Conservation (phyloP, 108 stramenopile species). For the Pseudonitzschia multiseries region DNA sequence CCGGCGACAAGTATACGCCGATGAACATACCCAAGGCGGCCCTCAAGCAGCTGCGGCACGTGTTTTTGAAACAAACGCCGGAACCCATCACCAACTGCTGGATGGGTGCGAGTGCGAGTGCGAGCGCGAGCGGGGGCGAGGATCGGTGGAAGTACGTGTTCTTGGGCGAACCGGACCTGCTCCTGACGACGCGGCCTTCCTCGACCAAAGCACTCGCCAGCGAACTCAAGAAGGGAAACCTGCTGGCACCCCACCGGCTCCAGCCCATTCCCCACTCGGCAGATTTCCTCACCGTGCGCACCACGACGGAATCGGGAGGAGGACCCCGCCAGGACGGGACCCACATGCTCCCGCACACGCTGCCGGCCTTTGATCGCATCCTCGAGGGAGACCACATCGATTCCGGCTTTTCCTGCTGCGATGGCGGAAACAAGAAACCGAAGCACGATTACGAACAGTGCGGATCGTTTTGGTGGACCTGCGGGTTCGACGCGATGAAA, state of each 20-base stretch:
- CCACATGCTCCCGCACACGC: background rate
- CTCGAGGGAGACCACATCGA: background rate
- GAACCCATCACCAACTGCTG: background rate
- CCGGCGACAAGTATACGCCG: background rate
- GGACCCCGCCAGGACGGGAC: background rate
- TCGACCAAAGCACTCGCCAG: background rate
- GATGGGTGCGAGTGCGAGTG: background rate
- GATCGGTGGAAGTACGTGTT: conserved; percentile 5
- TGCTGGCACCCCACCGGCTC: conserved; percentile 13
- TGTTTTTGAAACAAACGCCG: background rate
- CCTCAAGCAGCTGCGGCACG: background rate
- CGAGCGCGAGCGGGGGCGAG: background rate
- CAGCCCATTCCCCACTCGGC: conserved; percentile 18
- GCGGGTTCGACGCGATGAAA: background rate
- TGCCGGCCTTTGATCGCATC: background rate
- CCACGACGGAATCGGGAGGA: no score
- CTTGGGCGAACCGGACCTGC: background rate
- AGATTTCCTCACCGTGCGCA: no score
- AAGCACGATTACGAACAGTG: background rate
- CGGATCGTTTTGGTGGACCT: background rate
- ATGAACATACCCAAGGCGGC: conserved; percentile 2
- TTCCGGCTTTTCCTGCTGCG: background rate
- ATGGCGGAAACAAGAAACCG: background rate
- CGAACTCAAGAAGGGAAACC: background rate
- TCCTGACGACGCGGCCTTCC: background rate